phyloP scores from a whole-genome alignment of 179 eudicot species.

The Spergularia azorica region DNA sequence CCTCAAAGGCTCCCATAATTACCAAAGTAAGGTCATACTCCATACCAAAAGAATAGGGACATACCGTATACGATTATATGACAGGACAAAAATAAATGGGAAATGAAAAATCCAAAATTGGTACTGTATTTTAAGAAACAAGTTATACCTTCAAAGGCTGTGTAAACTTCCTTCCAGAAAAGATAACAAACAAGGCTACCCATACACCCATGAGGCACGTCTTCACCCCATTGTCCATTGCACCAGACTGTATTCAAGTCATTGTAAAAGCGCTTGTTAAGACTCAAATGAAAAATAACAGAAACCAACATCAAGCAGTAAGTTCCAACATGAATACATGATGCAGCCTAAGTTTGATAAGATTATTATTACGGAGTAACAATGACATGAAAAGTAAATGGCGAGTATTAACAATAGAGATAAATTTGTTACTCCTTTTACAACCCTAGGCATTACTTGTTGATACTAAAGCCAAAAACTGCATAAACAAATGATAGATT shows the following conservation, averaged over 20 bases:
- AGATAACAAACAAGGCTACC: constrained; percentile 76
- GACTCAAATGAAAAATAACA: not conserved
- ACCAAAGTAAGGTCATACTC: too few relatives aligned
- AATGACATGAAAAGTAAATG: not conserved
- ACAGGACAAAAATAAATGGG: not conserved
- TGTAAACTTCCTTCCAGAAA: constrained; percentile 89
- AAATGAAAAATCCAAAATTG: not conserved
- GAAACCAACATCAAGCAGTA: not conserved
- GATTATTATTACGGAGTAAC: not conserved
- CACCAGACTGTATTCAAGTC: constrained; percentile 52
- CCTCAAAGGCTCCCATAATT: not conserved
- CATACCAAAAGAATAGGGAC: too few relatives aligned
- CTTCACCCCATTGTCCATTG: constrained; percentile 75
- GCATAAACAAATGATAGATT: not conserved
- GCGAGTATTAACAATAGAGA: not conserved
- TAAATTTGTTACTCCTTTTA: not conserved
- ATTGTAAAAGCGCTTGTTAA: constrained; percentile 19
- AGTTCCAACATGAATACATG: not conserved
- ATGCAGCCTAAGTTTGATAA: not conserved
- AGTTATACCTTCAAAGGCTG: constrained; percentile 80
- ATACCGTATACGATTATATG: too few relatives aligned
- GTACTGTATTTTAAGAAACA: not conserved
- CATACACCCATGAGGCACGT: constrained; percentile 66
- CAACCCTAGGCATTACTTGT: not conserved
- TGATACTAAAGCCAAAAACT: not conserved